phyloP scores from a whole-genome alignment of 805 yeast species.

The Kazachstania africana region DNA sequence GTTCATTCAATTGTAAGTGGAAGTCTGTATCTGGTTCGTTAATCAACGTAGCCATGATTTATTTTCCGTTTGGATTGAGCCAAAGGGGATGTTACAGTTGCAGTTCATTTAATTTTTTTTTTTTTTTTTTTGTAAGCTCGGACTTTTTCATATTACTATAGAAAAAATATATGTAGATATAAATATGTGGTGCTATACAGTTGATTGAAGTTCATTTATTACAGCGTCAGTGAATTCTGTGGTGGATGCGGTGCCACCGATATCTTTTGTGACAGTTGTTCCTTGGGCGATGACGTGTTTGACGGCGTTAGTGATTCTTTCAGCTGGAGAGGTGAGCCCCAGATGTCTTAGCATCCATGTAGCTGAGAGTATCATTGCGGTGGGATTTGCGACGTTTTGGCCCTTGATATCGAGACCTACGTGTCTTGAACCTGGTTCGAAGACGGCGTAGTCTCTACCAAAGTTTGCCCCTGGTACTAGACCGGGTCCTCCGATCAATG shows the following conservation, averaged over 20 bases:
- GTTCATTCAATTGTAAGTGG: constrained; percentile 41
- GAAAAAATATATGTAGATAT: too few relatives aligned
- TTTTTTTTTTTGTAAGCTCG: too few relatives aligned
- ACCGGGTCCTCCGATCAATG: constrained; percentile 91
- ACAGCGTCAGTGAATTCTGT: constrained; percentile 92
- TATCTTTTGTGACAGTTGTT: constrained; percentile 72
- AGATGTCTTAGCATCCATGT: constrained; percentile 90
- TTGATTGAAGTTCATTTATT: constrained; percentile 55
- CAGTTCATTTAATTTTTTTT: too few relatives aligned
- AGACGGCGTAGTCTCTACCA: constrained; percentile 94
- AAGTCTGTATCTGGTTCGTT: constrained; percentile 33
- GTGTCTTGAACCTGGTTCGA: constrained; percentile 99
- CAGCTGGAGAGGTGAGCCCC: constrained; percentile 76
- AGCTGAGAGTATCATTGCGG: constrained; percentile 90
- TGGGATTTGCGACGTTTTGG: constrained; percentile 92
- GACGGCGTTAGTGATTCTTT: constrained; percentile 79
- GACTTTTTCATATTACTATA: too few relatives aligned
- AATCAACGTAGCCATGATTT: constrained; percentile 4
- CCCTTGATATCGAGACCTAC: constrained; percentile 96
- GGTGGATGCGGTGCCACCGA: constrained; percentile 83
- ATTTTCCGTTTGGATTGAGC: too few relatives aligned
- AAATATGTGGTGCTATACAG: too few relatives aligned
- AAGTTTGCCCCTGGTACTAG: constrained; percentile 96
- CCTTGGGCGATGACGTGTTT: constrained; percentile 86
- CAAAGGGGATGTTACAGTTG: too few relatives aligned